phyloP scores from a whole-genome alignment of 1,284 basidiomycete genomes.

The Anthracocystis panici-leucophaei region DNA sequence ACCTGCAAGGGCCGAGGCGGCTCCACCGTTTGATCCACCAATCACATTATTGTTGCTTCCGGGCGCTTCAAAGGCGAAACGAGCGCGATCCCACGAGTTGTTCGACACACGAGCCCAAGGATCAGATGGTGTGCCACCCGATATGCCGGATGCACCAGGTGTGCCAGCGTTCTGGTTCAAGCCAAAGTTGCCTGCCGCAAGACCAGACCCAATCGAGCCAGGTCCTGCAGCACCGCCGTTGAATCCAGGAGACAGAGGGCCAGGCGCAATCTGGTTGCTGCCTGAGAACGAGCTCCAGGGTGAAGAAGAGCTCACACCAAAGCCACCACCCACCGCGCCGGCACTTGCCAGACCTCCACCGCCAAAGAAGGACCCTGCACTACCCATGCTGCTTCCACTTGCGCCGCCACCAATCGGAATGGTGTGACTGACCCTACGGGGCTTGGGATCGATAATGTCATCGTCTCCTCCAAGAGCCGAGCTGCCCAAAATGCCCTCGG shows the following conservation, averaged over 20 bases:
- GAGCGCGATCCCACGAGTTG: slow-evolving; percentile 63
- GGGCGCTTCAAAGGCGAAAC: slow-evolving; percentile 65
- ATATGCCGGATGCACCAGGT: slow-evolving; percentile 21
- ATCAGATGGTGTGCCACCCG: slow-evolving; percentile 36
- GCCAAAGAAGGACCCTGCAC: slow-evolving; percentile 44
- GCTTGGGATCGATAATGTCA: slow-evolving; percentile 66
- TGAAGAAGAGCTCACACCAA: slow-evolving; percentile 43
- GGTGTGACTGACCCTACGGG: slow-evolving; percentile 57
- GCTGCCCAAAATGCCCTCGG: slow-evolving; percentile 67
- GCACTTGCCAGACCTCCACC: slow-evolving; percentile 20
- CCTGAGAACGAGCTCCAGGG: slow-evolving; percentile 52
- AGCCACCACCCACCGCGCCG: slow-evolving; percentile 40
- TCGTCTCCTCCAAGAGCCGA: slow-evolving; percentile 68
- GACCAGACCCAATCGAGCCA: slow-evolving; percentile 33
- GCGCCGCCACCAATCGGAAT: slow-evolving; percentile 51
- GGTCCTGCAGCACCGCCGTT: slow-evolving; percentile 30
- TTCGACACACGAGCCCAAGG: slow-evolving; percentile 50
- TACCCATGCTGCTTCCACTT: slow-evolving; percentile 35
- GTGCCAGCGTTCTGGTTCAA: slow-evolving; percentile 24
- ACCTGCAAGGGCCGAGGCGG: slow-evolving; percentile 13
- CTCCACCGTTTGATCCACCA: slow-evolving; percentile 14
- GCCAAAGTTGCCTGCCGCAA: slow-evolving; percentile 30
- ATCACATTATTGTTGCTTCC: slow-evolving; percentile 30
- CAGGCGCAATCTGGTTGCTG: slow-evolving; percentile 39
- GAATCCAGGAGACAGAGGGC: slow-evolving; percentile 39